phyloP scores from a whole-genome alignment of 2,329 filamentous ascomycete genomes.

The Elsinoe necatrix region DNA sequence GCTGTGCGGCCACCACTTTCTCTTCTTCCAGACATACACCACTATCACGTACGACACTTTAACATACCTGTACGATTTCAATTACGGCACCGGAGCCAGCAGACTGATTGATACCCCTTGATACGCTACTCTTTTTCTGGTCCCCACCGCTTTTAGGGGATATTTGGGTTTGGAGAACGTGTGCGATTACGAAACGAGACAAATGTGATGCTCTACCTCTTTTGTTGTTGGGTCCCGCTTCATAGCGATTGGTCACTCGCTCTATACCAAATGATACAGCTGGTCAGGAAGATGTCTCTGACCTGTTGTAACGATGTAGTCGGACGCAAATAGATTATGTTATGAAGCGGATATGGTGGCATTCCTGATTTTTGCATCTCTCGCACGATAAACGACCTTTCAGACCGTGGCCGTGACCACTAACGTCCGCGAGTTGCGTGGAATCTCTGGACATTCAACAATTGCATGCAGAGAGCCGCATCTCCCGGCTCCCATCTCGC shows the following conservation, averaged over 20 bases:
- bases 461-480: background rate
- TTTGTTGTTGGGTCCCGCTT: no score
- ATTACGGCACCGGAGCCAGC: background rate
- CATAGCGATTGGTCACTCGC: background rate
- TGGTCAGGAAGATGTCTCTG: background rate
- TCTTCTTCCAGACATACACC: background rate
- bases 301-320: background rate
- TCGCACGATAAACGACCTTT: no score
- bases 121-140: background rate
- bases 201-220: background rate
- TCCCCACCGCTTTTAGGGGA: background rate
- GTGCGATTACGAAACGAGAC: background rate
- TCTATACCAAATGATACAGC: background rate
- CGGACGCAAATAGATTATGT: background rate
- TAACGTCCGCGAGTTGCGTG: no score
- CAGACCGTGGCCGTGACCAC: no score
- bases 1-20: background rate
- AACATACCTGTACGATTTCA: conserved; percentile 5
- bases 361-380: no score
- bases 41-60: background rate
- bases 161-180: background rate
- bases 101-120: conserved; percentile 9
- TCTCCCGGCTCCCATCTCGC: background rate
- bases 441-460: background rate
- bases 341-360: background rate